Percentiles rank a stretch among this genome's conserved stretches.
Evolutionary conservation across 192 early-diverging fungal genomes (phyloP).

Genomic region (Helicostylum pulchrum): DNA sequence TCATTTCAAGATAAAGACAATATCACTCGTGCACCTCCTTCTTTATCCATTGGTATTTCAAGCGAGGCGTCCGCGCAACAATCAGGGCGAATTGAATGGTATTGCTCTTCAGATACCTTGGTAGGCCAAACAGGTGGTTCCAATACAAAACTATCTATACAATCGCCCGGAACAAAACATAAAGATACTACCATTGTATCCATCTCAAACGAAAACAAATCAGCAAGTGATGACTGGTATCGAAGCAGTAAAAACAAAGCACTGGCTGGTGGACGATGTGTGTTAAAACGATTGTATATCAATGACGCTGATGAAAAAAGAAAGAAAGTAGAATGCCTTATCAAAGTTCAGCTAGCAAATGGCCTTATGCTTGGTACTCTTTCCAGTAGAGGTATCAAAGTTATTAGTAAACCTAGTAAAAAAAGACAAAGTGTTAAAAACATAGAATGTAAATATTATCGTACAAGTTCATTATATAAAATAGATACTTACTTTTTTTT

Average conservation of each 20-base stretch:
- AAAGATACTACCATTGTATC: too few relatives aligned
- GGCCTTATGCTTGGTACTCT: constrained; percentile 65
- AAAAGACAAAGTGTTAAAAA: constrained; percentile 83
- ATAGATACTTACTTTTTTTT: constrained; percentile 5
- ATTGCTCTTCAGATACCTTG: constrained; percentile 39
- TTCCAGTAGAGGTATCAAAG: constrained; percentile 75
- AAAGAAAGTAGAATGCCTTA: constrained; percentile 70
- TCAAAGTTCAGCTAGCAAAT: constrained; percentile 65
- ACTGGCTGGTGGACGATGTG: constrained; percentile 41
- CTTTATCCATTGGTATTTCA: constrained; percentile 51
- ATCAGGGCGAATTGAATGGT: constrained; percentile 49
- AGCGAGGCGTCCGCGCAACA: constrained; percentile 51
- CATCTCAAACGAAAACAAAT: not conserved
- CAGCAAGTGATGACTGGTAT: constrained; percentile 14
- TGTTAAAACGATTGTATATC: constrained; percentile 80
- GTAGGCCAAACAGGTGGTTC: constrained; percentile 40
- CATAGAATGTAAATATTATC: constrained; percentile 47
- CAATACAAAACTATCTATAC: not conserved
- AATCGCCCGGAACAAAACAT: not conserved
- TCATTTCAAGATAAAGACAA: not conserved
- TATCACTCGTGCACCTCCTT: constrained; percentile 32
- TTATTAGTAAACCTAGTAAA: constrained; percentile 92
- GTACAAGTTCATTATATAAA: not conserved
- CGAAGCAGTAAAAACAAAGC: constrained; percentile 6
- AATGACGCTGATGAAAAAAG: constrained; percentile 81